Percentiles rank a stretch among this genome's conserved stretches.
Conservation (phyloP, 2,329 filamentous ascomycete species). For the Aspergillus oerlinghausenensis region DNA sequence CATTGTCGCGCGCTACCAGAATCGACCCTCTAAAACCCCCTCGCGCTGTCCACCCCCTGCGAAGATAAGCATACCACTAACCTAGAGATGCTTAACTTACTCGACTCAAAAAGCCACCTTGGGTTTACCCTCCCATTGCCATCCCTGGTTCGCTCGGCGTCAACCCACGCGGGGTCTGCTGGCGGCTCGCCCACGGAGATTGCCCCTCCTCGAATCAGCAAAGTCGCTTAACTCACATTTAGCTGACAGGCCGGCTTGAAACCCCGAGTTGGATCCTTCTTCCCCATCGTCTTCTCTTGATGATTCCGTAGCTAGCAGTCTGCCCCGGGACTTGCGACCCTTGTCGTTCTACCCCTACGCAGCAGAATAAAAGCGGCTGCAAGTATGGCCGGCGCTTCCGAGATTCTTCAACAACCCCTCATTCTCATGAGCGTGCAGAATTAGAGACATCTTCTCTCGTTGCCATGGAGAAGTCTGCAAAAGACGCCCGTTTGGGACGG, state of each 20-base stretch:
- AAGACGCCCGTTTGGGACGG: background rate
- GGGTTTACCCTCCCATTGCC: background rate
- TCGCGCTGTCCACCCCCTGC: background rate
- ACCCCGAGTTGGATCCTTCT: constrained; percentile 6
- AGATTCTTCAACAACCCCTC: background rate
- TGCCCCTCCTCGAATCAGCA: constrained; percentile 2
- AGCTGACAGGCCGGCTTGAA: constrained; percentile 1
- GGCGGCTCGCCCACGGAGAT: constrained; percentile 14
- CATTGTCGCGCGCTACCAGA: constrained; percentile 20
- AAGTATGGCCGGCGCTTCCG: constrained; percentile 1
- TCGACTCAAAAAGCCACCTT: background rate
- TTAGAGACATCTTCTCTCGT: background rate
- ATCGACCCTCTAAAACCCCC: background rate
- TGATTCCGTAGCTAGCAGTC: constrained; percentile 5
- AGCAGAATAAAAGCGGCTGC: constrained; percentile 9
- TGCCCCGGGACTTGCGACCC: constrained; percentile 1
- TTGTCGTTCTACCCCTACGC: constrained; percentile 5
- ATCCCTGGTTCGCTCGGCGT: constrained; percentile 14
- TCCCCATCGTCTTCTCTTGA: constrained; percentile 5
- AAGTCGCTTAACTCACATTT: background rate
- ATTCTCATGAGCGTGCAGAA: background rate
- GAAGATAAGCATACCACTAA: background rate
- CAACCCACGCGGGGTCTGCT: constrained; percentile 14
- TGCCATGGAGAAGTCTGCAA: background rate
- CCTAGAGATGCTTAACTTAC: constrained; percentile 1